phyloP scores from a whole-genome alignment of 2,329 filamentous ascomycete genomes.

The Sphaceloma murrayae region DNA sequence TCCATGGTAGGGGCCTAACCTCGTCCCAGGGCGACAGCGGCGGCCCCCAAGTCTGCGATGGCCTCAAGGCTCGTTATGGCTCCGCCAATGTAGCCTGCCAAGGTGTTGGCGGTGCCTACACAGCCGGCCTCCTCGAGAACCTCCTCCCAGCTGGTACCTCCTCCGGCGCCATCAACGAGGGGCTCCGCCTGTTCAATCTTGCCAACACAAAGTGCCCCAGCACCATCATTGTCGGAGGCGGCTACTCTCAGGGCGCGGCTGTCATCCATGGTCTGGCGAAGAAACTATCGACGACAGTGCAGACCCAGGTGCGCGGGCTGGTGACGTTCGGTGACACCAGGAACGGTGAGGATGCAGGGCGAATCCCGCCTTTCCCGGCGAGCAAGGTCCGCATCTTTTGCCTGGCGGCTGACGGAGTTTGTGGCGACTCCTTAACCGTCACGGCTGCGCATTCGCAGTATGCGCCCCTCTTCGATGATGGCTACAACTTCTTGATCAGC shows the following conservation, averaged over 20 bases:
- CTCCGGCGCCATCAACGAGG: slow-evolving; percentile 20
- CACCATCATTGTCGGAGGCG: slow-evolving; percentile 24
- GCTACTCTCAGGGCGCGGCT: slow-evolving; percentile 32
- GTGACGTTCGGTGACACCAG: slow-evolving; percentile 35
- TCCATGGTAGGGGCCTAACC: not conserved
- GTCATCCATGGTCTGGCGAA: slow-evolving; percentile 31
- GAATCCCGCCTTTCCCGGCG: slow-evolving; percentile 29
- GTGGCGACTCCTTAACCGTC: slow-evolving; percentile 22
- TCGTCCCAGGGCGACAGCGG: slow-evolving; percentile 19
- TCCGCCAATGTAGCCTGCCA: slow-evolving; percentile 23
- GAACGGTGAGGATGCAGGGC: slow-evolving; percentile 31
- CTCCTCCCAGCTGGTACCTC: slow-evolving; percentile 21
- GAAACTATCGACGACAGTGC: slow-evolving; percentile 24
- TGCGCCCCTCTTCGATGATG: slow-evolving; percentile 2
- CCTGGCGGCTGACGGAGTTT: slow-evolving; percentile 25
- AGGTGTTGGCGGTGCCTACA: slow-evolving; percentile 23
- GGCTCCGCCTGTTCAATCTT: slow-evolving; percentile 22
- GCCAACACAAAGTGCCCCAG: slow-evolving; percentile 24
- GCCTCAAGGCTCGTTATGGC: slow-evolving; percentile 21
- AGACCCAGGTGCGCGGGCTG: slow-evolving; percentile 29
- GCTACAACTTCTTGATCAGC: slow-evolving; percentile 3
- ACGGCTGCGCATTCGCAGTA: slow-evolving; percentile 24
- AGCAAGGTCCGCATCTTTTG: slow-evolving; percentile 27
- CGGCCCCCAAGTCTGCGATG: slow-evolving; percentile 23
- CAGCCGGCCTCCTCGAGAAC: slow-evolving; percentile 21